phyloP scores from a whole-genome alignment of 495 filamentous ascomycete species.

The Pyrenula massariospora region DNA sequence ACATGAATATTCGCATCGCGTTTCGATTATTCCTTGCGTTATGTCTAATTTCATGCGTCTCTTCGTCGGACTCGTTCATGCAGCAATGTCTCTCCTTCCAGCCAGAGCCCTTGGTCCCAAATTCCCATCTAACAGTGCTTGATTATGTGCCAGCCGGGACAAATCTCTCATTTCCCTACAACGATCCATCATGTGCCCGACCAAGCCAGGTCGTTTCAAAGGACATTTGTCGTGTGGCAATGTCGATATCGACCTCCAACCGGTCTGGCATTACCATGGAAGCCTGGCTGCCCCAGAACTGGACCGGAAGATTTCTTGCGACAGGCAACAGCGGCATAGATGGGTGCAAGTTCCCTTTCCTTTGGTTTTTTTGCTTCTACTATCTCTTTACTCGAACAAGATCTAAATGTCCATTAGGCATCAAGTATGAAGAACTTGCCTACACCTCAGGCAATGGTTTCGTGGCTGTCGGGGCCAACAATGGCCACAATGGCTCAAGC shows the following conservation, averaged over 20 bases:
- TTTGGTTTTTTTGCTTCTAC: neutral
- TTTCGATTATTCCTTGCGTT: too few relatives aligned
- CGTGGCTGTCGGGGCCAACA: conserved; percentile 43
- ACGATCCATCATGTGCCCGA: conserved; percentile 28
- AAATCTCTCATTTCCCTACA: conserved; percentile 33
- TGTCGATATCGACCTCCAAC: conserved; percentile 42
- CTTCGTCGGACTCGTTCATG: neutral
- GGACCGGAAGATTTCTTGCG: conserved; percentile 36
- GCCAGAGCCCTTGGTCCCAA: neutral
- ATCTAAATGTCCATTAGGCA: conserved; percentile 14
- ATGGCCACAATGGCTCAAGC: conserved; percentile 43
- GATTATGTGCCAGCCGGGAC: conserved; percentile 34
- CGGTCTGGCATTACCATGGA: conserved; percentile 42
- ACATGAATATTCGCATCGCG: too few relatives aligned
- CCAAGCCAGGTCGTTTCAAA: conserved; percentile 27
- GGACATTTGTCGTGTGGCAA: conserved; percentile 44
- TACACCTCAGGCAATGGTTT: conserved; percentile 38
- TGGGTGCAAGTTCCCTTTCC: conserved; percentile 28
- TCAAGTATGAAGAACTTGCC: conserved; percentile 32
- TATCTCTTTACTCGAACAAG: neutral
- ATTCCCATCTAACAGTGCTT: neutral
- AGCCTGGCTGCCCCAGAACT: conserved; percentile 44
- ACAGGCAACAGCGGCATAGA: conserved; percentile 47
- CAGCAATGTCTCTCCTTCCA: neutral
- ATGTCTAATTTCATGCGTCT: too few relatives aligned